Base-by-base conservation (phyloP, 2,329 filamentous ascomycete species). In the Colletotrichum liaoningense region DNA sequence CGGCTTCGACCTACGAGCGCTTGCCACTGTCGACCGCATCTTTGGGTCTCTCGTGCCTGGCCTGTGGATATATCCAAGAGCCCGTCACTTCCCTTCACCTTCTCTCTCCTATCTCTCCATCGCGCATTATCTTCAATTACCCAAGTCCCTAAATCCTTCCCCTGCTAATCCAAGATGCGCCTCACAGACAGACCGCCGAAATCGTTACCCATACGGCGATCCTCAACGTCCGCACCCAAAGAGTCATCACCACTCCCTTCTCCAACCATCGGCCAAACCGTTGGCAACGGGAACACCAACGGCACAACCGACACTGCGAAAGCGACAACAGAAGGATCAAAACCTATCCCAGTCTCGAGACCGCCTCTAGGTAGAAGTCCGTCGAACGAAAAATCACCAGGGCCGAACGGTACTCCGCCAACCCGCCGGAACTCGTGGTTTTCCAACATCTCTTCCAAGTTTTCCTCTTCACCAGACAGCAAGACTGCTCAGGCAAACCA, bases 391-490 rank as follows among this genome's bases (percentile, higher is more conserved):
- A 82, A 79, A 78, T 49, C 42, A 49, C 62, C 69, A 3, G 73
- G 75, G 26, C 73, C 77, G 66, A 76, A 77, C 68, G 77, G 80
- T 69, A 79, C 83, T 49, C 82, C 85, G 2, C 82, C 85, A 8
- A 84, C 86, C 58, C 87, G 90, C 66, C 89, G 95, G 76, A 92
- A 92, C 75, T 98, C 95, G 16, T 99, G 97, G 97, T 95, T 98
- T 79, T 94, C 94, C 69, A 98, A 92, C 79, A 91, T 98, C 77
- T 97, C 95, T 76, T 96, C 94, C 76, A 98, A 97, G 81, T 98
- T 98, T 84, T 95, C 94, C 3, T 91, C 91, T 33, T 85, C 86
- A 22, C 82, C 88, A 75, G 81, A 75, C 75, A 81, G 78, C 77
- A 65, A 81, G 35, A 82, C 81, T 35, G 67, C 81, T 65, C 78